These are phyloP conservation scores for Neurospora sp. DNA, from an alignment of 495 filamentous ascomycete species.

Conservation along the genomic window DNA sequence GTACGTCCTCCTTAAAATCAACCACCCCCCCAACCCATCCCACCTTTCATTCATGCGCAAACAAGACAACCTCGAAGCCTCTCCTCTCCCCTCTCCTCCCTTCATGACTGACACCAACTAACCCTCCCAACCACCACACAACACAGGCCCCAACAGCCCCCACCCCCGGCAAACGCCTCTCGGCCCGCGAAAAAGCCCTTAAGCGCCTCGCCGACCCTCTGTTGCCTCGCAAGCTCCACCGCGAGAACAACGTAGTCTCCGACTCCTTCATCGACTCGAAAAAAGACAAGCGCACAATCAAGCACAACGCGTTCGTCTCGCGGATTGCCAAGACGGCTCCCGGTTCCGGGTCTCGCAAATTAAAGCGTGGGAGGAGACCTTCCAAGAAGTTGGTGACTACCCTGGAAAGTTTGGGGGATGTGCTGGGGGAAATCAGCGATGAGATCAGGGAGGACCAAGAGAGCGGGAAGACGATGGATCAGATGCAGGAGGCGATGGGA, in stretches of 20 bases:
- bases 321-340: slow-evolving; percentile 55
- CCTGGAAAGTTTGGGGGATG: slow-evolving; percentile 66
- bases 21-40: too few relatives aligned
- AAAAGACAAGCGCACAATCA: slow-evolving; percentile 66
- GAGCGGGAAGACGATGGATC: slow-evolving; percentile 18
- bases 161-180: slow-evolving; percentile 14
- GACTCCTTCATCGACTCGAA: slow-evolving; percentile 54
- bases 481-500: slow-evolving; percentile 27
- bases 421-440: slow-evolving; percentile 49
- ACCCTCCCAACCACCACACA: slow-evolving; percentile 1
- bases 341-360: slow-evolving; percentile 6
- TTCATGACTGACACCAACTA: too few relatives aligned
- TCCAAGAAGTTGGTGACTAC: slow-evolving; percentile 68
- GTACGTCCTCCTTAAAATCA: slow-evolving; percentile 4
- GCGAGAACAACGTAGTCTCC: slow-evolving; percentile 25
- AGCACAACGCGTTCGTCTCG: slow-evolving; percentile 63
- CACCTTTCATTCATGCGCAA: too few relatives aligned
- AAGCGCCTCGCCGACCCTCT: slow-evolving; percentile 22
- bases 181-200: slow-evolving; percentile 22
- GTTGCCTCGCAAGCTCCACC: slow-evolving; percentile 31
- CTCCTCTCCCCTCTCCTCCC: too few relatives aligned
- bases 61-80: too few relatives aligned
- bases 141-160: slow-evolving; percentile 22
- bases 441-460: slow-evolving; percentile 19
- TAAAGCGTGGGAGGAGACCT: slow-evolving; percentile 49